phyloP scores from a whole-genome alignment of 495 filamentous ascomycete species.

The Evansstolkia leycettana region DNA sequence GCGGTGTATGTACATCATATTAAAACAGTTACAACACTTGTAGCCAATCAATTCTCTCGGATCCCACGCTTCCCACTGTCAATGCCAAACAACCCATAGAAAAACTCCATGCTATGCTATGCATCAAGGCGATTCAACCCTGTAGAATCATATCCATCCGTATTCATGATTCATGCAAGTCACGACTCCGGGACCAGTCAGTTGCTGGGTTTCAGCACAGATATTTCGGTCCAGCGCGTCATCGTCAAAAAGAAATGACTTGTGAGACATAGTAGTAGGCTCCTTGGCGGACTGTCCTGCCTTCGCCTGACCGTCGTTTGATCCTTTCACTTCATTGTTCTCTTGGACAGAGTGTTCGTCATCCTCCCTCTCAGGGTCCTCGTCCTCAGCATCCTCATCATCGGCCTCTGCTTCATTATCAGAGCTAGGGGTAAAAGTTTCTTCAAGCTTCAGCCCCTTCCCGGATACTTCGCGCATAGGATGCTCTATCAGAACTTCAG shows the following conservation, averaged over 20 bases:
- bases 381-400: conserved; percentile 29
- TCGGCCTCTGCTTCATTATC: conserved; percentile 33
- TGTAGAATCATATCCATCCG: conserved; percentile 24
- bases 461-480: conserved; percentile 37
- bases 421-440: conserved; percentile 62
- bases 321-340: neutral
- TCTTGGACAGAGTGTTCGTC: conserved; percentile 3
- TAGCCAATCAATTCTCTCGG: neutral
- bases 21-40: neutral
- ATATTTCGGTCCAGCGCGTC: too few relatives aligned
- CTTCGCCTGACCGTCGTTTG: neutral
- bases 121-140: neutral
- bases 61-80: conserved; percentile 14
- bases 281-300: conserved; percentile 20
- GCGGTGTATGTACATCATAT: too few relatives aligned
- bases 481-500: conserved; percentile 37
- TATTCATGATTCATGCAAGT: conserved; percentile 31
- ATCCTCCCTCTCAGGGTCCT: conserved; percentile 10
- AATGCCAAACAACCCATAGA: conserved; percentile 11
- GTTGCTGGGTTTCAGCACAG: conserved; percentile 15
- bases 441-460: conserved; percentile 72
- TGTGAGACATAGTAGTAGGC: conserved; percentile 25
- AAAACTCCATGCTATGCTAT: conserved; percentile 18
- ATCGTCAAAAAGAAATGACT: conserved; percentile 36
- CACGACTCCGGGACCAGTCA: conserved; percentile 15